These are phyloP conservation scores for Zoysia matrella DNA, from an alignment of 202 grass and related monocot species.

Conservation along the genomic window DNA sequence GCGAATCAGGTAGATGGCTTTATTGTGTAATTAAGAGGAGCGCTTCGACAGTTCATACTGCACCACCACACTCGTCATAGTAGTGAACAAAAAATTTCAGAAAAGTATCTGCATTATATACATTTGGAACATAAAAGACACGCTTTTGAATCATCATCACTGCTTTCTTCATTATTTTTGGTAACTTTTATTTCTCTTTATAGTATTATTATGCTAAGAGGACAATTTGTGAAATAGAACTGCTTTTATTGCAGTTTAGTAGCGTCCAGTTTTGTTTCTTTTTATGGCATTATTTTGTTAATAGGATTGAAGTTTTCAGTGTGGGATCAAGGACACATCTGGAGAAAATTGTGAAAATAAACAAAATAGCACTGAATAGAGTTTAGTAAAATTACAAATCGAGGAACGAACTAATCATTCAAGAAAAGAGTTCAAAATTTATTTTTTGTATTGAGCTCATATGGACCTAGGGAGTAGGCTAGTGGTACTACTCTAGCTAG, in stretches of 20 bases:
- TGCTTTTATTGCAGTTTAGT: not conserved
- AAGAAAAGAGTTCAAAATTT: not conserved
- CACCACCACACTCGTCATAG: not conserved
- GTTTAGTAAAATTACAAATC: not conserved
- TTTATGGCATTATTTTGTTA: not conserved
- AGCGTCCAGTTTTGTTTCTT: not conserved
- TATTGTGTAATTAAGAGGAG: not conserved
- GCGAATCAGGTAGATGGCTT: not conserved
- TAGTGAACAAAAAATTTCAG: not conserved
- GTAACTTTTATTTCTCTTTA: too few species aligned
- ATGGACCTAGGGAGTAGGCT: not conserved
- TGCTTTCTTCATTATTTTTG: too few species aligned
- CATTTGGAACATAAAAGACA: not conserved
- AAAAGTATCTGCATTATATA: not conserved
- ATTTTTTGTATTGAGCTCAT: constrained; percentile 12
- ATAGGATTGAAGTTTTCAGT: not conserved
- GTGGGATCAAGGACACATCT: not conserved
- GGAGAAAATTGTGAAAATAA: not conserved
- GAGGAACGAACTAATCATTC: not conserved
- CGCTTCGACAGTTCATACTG: constrained; percentile 20
- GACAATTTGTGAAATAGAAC: too few species aligned
- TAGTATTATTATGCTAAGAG: too few species aligned
- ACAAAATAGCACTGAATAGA: not conserved
- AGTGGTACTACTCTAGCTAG: not conserved
- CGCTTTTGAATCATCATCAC: too few species aligned